These are phyloP conservation scores for Fusarium tjaetaba DNA, from an alignment of 2,329 filamentous ascomycete genomes.

Conservation along the genomic window DNA sequence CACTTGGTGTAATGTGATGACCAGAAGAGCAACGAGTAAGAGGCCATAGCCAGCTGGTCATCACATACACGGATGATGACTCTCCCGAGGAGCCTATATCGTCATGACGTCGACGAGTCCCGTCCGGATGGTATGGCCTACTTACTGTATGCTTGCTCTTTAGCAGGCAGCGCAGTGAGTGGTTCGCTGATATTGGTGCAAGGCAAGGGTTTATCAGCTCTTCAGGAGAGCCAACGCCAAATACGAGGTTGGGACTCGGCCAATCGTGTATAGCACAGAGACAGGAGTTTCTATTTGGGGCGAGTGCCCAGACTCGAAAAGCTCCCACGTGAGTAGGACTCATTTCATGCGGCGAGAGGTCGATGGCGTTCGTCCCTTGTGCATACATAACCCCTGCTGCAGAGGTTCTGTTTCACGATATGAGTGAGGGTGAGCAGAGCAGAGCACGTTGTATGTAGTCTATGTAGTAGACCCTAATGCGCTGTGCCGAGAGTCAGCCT, in stretches of 20 bases:
- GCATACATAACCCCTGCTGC: constrained; percentile 8
- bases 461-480: background rate
- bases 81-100: background rate
- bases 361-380: constrained; percentile 39
- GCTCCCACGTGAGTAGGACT: constrained; percentile 35
- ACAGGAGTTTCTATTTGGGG: constrained; percentile 31
- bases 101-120: constrained; percentile 15
- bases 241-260: constrained; percentile 32
- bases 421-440: background rate
- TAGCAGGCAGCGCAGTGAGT: background rate
- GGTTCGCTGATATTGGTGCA: background rate
- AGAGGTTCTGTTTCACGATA: constrained; percentile 28
- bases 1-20: constrained; percentile 22
- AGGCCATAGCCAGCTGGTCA: background rate
- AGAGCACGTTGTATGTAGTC: background rate
- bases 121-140: background rate
- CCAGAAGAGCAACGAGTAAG: background rate
- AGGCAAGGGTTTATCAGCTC: constrained; percentile 10
- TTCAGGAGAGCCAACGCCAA: background rate
- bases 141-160: constrained; percentile 1
- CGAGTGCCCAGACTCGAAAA: constrained; percentile 18
- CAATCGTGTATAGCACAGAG: constrained; percentile 20
- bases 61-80: background rate
- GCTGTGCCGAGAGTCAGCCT: constrained; percentile 20
- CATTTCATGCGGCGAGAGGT: constrained; percentile 33